Base-by-base conservation (phyloP, 495 filamentous ascomycete species). In the Aspergillus avenaceus region DNA sequence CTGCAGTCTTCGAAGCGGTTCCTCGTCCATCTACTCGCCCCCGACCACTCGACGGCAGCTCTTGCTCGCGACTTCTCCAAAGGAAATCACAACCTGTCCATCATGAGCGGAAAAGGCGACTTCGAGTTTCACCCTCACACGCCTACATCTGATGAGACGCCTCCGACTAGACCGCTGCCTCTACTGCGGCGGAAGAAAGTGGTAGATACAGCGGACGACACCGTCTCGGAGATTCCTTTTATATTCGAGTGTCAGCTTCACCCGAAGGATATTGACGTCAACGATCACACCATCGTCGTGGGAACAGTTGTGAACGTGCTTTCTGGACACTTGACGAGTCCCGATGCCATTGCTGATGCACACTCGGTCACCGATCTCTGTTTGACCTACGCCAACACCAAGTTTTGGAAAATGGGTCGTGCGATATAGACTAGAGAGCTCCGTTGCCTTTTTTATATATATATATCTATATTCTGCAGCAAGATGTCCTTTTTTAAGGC, bases 1-100 rank as follows among this genome's bases (percentile, higher is more conserved):
- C 73, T 95, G 4, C 56, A 71, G 27, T 52, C 62, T 6, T 81
- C 69, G 0, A 49, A 60, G 3, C 58, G 65, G 1, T 78, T 80
- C 55, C 61, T 75, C 8, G 66, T 75, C 5, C 72, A 75, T 52
- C 49, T 75, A 12, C 65, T 75, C 9, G 62, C 62, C 25, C 67
- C 64, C 9, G 48, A 47, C 12, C 49, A 45, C 26, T 61, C 50
- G 5, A 71, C 62, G 8, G 67, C 65, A 5, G 61, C 51, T 1
- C 62, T 75, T 2, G 75, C 76, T 4, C 53, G 67, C n/a, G 69
- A 72, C 22, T 78, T 79, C 50, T 71, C 69, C 0, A 58, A 57
- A 19, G 71, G 67, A 11, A 74, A 71, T 42, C 50, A 58, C 7
- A 64, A 68, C 16, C 60, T 70, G 8, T 44, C 60, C 5, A 61